Percentiles rank a stretch among this genome's conserved stretches.
phyloP scores from a whole-genome alignment of 1,139 yeast species.

The Yarrowia galli region DNA sequence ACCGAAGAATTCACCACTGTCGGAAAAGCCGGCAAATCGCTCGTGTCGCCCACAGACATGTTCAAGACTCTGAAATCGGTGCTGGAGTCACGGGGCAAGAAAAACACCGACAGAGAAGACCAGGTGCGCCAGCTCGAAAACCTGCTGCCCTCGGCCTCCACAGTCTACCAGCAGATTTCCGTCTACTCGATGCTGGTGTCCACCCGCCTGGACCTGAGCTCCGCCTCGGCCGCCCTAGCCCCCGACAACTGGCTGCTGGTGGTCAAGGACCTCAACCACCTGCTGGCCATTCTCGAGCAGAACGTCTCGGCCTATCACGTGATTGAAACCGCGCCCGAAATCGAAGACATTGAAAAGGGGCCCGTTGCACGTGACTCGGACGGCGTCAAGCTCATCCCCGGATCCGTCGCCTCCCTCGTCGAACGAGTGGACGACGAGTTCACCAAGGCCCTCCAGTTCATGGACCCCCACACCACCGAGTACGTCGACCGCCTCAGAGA shows the following conservation, averaged over 20 bases:
- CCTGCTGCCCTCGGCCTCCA: slow-evolving; percentile 60
- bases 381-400: slow-evolving; percentile 79
- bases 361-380: slow-evolving; percentile 70
- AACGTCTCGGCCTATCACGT: slow-evolving; percentile 68
- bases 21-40: slow-evolving; percentile 54
- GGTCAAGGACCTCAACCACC: slow-evolving; percentile 64
- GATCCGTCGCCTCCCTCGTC: slow-evolving; percentile 83
- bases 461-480: slow-evolving; percentile 95
- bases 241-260: slow-evolving; percentile 81
- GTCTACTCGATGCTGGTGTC: slow-evolving; percentile 85
- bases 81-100: slow-evolving; percentile 93
- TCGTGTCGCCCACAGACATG: slow-evolving; percentile 56
- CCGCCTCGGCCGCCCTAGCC: slow-evolving; percentile 77
- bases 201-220: slow-evolving; percentile 77
- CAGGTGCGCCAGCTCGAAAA: slow-evolving; percentile 77
- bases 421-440: slow-evolving; percentile 97
- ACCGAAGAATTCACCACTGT: slow-evolving; percentile 53
- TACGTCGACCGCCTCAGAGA: slow-evolving; percentile 90
- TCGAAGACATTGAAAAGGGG: slow-evolving; percentile 75
- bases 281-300: slow-evolving; percentile 73
- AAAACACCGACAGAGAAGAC: slow-evolving; percentile 83
- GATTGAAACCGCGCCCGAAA: slow-evolving; percentile 74
- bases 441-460: slow-evolving; percentile 81
- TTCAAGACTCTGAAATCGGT: slow-evolving; percentile 78
- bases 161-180: slow-evolving; percentile 77